Conservation (phyloP, 192 early-diverging fungal genomes). For the Podila verticillata region DNA sequence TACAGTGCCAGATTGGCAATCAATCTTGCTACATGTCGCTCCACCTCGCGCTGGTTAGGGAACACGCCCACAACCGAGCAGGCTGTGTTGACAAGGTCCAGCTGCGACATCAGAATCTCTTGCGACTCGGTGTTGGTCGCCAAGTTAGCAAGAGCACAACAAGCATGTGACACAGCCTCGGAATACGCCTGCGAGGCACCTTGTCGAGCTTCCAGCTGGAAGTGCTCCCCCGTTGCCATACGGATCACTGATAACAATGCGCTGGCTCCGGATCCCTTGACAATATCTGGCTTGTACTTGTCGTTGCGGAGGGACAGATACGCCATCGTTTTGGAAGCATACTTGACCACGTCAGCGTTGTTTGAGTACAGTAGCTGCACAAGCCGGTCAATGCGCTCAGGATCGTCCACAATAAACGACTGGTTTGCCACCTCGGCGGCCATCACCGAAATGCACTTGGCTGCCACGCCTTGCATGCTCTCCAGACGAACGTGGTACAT, state of each 20-base stretch:
- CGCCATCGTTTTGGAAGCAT: constrained; percentile 65
- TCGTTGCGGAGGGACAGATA: constrained; percentile 66
- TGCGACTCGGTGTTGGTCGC: constrained; percentile 64
- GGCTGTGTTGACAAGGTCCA: constrained; percentile 54
- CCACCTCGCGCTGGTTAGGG: constrained; percentile 58
- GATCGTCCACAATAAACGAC: constrained; percentile 59
- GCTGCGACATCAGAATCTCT: constrained; percentile 59
- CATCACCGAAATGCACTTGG: constrained; percentile 55
- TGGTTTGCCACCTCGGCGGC: constrained; percentile 56
- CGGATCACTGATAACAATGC: constrained; percentile 19
- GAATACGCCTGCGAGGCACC: constrained; percentile 12
- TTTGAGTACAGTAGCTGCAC: constrained; percentile 51
- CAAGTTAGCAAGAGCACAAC: constrained; percentile 68
- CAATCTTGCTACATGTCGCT: constrained; percentile 62
- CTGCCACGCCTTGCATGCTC: constrained; percentile 53
- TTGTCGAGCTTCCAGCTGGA: not conserved
- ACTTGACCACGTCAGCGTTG: constrained; percentile 60
- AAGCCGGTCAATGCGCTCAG: constrained; percentile 49
- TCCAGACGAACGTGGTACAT: constrained; percentile 39
- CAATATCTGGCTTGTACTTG: constrained; percentile 33
- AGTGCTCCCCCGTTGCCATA: not conserved
- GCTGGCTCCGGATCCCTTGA: constrained; percentile 17
- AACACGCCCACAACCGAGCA: constrained; percentile 54
- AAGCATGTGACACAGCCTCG: constrained; percentile 59
- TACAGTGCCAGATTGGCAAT: constrained; percentile 66